Evolutionary conservation across 352 stramenopile species (phyloP).

Genomic region (Pythium diclinum): DNA sequence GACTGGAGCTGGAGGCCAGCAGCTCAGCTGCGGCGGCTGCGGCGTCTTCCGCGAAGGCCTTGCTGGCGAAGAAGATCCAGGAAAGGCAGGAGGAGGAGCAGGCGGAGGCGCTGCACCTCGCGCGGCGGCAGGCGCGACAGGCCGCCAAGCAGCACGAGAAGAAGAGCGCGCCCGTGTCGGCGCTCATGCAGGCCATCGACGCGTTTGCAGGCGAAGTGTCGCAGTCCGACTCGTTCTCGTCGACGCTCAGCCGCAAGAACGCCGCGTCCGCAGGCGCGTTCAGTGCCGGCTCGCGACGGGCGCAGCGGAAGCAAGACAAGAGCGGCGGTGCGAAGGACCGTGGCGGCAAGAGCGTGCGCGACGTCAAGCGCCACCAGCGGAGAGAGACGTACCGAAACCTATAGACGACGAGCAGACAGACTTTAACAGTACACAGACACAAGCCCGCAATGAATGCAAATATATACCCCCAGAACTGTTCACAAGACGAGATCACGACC

Average conservation of each 20-base stretch:
- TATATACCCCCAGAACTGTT: background rate
- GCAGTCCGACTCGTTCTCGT: slow-evolving; percentile 30
- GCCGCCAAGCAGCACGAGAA: slow-evolving; percentile 3
- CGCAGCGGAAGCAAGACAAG: slow-evolving; percentile 48
- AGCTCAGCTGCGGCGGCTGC: slow-evolving; percentile 21
- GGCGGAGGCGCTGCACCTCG: slow-evolving; percentile 21
- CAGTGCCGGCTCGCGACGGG: slow-evolving; percentile 33
- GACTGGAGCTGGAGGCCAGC: slow-evolving; percentile 40
- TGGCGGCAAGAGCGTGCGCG: slow-evolving; percentile 30
- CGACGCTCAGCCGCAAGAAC: slow-evolving; percentile 10
- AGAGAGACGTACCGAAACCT: slow-evolving; percentile 66
- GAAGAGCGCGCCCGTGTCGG: slow-evolving; percentile 34
- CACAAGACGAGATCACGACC: no score
- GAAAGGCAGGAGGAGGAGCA: slow-evolving; percentile 42
- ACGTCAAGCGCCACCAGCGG: slow-evolving; percentile 45
- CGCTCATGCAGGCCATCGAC: slow-evolving; percentile 58
- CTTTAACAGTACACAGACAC: background rate
- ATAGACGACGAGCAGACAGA: slow-evolving; percentile 26
- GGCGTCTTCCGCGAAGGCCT: slow-evolving; percentile 38
- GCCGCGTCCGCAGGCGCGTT: slow-evolving; percentile 26
- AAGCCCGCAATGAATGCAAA: background rate
- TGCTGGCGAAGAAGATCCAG: slow-evolving; percentile 46
- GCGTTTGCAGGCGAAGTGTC: slow-evolving; percentile 57
- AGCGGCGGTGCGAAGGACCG: slow-evolving; percentile 31
- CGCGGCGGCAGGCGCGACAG: slow-evolving; percentile 35